phyloP scores from a whole-genome alignment of 495 filamentous ascomycete species.

The Sordaria brevicollis region DNA sequence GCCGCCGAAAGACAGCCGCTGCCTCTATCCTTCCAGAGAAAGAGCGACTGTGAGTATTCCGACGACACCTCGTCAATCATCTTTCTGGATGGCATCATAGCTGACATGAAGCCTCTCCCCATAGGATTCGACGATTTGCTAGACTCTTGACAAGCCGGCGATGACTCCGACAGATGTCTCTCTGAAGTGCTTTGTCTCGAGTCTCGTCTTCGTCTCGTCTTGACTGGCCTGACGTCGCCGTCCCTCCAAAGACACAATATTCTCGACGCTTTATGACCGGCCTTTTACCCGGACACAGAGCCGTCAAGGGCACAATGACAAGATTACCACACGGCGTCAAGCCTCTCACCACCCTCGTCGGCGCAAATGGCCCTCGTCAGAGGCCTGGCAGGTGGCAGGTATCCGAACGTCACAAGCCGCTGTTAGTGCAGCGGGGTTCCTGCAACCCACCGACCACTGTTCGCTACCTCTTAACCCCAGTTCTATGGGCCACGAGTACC shows the following conservation, averaged over 20 bases:
- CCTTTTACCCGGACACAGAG: background rate
- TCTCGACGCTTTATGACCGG: background rate
- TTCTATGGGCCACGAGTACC: background rate
- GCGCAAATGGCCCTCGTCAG: background rate
- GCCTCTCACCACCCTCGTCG: background rate
- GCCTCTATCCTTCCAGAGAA: background rate
- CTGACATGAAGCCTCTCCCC: accelerated
- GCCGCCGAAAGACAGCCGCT: background rate
- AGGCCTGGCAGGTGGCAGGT: background rate
- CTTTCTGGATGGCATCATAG: accelerated
- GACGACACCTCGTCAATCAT: background rate
- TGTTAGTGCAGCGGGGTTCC: background rate
- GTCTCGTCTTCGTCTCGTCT: background rate
- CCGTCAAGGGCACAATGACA: background rate
- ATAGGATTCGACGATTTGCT: background rate
- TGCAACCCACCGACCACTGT: background rate
- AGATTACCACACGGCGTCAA: background rate
- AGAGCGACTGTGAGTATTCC: background rate
- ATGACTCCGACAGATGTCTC: background rate
- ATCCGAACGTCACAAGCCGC: background rate
- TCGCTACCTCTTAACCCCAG: background rate
- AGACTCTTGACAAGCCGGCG: background rate
- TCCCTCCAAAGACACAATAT: background rate
- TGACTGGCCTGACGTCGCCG: background rate
- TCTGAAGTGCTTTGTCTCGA: background rate